phyloP scores from a whole-genome alignment of 2,329 filamentous ascomycete genomes.

The Xylaria sp. region DNA sequence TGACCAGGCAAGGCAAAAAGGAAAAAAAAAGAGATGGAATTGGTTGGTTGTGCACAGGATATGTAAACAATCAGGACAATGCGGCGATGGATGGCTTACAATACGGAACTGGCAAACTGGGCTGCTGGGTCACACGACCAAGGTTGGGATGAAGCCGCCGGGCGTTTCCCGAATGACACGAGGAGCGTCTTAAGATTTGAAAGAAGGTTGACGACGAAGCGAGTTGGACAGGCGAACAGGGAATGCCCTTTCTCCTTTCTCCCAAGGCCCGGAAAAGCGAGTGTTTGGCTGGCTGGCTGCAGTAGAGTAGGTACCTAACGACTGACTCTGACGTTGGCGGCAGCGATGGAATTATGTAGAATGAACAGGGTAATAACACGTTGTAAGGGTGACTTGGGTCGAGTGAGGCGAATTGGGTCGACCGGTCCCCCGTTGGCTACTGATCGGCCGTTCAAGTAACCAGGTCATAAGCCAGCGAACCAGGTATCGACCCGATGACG shows the following conservation, averaged over 20 bases:
- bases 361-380: constrained; percentile 10
- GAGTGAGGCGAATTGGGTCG: constrained; percentile 25
- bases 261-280: not conserved
- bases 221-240: not conserved
- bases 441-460: too few relatives aligned
- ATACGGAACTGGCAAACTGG: not conserved
- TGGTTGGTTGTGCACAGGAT: constrained; percentile 6
- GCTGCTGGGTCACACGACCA: constrained; percentile 9
- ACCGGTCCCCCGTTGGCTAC: constrained; percentile 13
- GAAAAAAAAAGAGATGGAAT: constrained; percentile 21
- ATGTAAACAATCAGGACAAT: constrained; percentile 1
- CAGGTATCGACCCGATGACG: constrained; percentile 30
- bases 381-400: constrained; percentile 6
- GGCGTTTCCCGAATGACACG: not conserved
- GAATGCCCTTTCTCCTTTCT: not conserved
- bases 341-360: constrained; percentile 25
- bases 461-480: constrained; percentile 20
- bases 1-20: constrained; percentile 20
- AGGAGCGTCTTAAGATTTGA: not conserved
- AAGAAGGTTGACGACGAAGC: not conserved
- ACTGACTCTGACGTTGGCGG: constrained; percentile 25
- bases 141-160: constrained; percentile 4
- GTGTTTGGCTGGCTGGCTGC: too few relatives aligned
- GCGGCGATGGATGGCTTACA: constrained; percentile 24
- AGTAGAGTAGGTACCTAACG: too few relatives aligned